A percentile compares a stretch with the other conserved stretches of the same genome.
Conservation (phyloP, 352 stramenopile species). For the Phytophthora sp. region DNA sequence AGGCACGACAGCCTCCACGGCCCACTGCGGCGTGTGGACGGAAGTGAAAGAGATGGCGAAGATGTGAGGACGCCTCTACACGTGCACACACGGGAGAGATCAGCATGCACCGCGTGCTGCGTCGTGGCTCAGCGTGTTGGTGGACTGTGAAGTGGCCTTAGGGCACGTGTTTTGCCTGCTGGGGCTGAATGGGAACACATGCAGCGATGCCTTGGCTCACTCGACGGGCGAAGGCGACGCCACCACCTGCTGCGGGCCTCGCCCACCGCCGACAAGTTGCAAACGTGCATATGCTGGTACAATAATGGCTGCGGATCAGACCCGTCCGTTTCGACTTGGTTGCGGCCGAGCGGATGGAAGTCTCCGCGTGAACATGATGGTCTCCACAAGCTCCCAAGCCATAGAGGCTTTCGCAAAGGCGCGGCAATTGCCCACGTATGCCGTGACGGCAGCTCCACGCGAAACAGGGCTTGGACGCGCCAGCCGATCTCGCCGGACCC, state of each 20-base stretch:
- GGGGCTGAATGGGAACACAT: constrained; percentile 9
- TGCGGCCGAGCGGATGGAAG: constrained; percentile 4
- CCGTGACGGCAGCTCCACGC: not conserved
- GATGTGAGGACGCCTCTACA: constrained; percentile 25
- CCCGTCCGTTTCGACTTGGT: not conserved
- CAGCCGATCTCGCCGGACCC: constrained; percentile 16
- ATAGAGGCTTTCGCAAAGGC: constrained; percentile 27
- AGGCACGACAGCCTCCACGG: constrained; percentile 19
- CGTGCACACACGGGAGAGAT: constrained; percentile 15
- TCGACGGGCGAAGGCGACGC: not conserved
- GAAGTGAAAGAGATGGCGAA: constrained; percentile 29
- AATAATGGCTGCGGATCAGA: constrained; percentile 28
- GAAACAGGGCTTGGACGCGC: constrained; percentile 1
- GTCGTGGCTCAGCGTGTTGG: constrained; percentile 17
- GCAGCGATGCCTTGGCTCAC: constrained; percentile 17
- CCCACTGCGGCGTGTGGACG: constrained; percentile 21
- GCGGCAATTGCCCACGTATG: constrained; percentile 13
- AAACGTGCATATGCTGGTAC: constrained; percentile 11
- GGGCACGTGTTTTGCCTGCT: constrained; percentile 22
- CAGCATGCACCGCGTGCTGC: constrained; percentile 11
- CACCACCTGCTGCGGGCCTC: too few species aligned
- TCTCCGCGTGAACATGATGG: constrained; percentile 9
- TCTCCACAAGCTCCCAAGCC: not conserved
- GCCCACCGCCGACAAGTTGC: not conserved
- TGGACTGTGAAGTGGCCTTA: constrained; percentile 1